A percentile compares a stretch with the other conserved stretches of the same genome.
phyloP scores from a whole-genome alignment of 108 stramenopile species.

The Nitzschia sp. region DNA sequence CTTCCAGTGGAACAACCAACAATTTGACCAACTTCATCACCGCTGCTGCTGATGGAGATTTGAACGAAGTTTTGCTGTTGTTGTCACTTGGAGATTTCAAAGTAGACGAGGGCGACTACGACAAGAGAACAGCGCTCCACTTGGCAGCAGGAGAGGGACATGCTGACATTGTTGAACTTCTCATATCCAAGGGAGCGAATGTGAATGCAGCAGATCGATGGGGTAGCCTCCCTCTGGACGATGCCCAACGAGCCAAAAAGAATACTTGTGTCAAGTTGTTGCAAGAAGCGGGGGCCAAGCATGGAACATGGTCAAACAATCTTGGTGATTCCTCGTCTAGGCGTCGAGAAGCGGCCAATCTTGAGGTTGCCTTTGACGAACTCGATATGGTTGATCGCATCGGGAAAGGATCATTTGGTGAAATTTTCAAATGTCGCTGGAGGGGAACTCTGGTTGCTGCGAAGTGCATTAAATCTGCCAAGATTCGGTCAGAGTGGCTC shows the following conservation, averaged over 20 bases:
- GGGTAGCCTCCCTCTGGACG: conserved; percentile 83
- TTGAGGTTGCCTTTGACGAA: conserved; percentile 74
- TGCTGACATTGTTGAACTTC: conserved; percentile 49
- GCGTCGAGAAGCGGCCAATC: conserved; percentile 53
- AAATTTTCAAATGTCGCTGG: conserved; percentile 84
- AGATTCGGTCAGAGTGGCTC: conserved; percentile 78
- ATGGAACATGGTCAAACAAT: conserved; percentile 9
- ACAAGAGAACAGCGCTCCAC: conserved; percentile 88
- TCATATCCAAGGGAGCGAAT: conserved; percentile 71
- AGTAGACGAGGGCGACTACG: conserved; percentile 83
- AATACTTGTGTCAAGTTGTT: conserved; percentile 42
- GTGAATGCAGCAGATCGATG: conserved; percentile 84
- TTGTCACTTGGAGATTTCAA: conserved; percentile 34
- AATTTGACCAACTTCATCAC: conserved; percentile 67
- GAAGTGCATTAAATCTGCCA: conserved; percentile 79
- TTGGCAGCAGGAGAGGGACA: conserved; percentile 84
- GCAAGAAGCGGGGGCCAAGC: conserved; percentile 54
- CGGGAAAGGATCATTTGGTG: conserved; percentile 86
- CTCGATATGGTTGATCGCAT: conserved; percentile 86
- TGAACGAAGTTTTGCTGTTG: conserved; percentile 70
- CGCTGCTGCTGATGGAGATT: conserved; percentile 80
- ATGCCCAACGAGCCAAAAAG: conserved; percentile 47
- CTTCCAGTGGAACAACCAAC: conserved; percentile 62
- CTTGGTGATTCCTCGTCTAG: conserved; percentile 24
- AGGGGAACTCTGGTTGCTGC: conserved; percentile 82